Conservation (phyloP, 805 yeast species). For the Komagataella populi region DNA sequence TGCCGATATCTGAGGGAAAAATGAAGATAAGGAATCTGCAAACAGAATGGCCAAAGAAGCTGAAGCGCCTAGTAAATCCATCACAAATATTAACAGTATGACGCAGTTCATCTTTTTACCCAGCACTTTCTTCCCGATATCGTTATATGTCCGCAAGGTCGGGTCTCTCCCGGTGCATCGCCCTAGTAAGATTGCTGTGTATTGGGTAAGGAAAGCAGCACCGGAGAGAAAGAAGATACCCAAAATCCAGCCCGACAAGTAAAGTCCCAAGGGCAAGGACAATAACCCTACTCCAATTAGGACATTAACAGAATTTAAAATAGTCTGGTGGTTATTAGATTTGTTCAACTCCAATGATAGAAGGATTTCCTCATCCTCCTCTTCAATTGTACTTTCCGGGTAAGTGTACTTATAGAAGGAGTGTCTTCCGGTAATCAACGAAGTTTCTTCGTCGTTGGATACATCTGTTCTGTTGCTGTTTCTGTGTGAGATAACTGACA, state of each 20-base stretch:
- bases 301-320: constrained; percentile 67
- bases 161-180: constrained; percentile 26
- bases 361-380: background rate
- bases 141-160: constrained; percentile 38
- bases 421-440: background rate
- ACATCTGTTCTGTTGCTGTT: background rate
- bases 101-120: constrained; percentile 29
- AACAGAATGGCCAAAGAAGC: constrained; percentile 44
- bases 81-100: constrained; percentile 33
- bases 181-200: constrained; percentile 43
- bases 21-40: constrained; percentile 41
- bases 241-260: constrained; percentile 51
- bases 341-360: constrained; percentile 11
- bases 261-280: constrained; percentile 59
- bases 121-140: constrained; percentile 36
- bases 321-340: constrained; percentile 62
- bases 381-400: background rate
- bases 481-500: background rate
- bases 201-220: constrained; percentile 35
- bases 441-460: background rate
- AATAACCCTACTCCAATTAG: constrained; percentile 66
- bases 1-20: constrained; percentile 27
- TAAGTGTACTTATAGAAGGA: background rate
- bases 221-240: constrained; percentile 28
- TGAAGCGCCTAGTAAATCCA: constrained; percentile 51